A percentile compares a stretch with the other conserved stretches of the same genome.
Conservation (phyloP, 371 early-diverging fungal genomes). For the Fennellomyces sp. region DNA sequence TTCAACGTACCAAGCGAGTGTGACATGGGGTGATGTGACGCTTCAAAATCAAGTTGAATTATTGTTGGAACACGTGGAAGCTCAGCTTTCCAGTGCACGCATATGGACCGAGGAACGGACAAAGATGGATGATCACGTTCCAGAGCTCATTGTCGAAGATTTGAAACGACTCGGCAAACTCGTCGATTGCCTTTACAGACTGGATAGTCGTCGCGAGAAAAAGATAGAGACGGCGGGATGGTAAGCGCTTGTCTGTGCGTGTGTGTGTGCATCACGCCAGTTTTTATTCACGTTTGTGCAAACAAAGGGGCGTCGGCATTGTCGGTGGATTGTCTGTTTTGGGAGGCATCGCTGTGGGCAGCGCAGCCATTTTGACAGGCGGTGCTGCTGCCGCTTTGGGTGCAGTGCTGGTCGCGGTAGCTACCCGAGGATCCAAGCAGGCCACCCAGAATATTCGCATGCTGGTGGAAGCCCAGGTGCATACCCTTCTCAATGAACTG, state of each 20-base stretch:
- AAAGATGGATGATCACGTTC: slow-evolving; percentile 41
- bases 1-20: slow-evolving; percentile 55
- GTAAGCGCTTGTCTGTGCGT: slow-evolving; percentile 11
- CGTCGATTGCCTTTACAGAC: slow-evolving; percentile 30
- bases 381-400: slow-evolving; percentile 40
- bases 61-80: slow-evolving; percentile 28
- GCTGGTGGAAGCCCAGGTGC: slow-evolving; percentile 3
- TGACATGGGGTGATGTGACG: slow-evolving; percentile 33
- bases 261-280: not conserved
- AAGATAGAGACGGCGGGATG: slow-evolving; percentile 48
- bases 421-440: slow-evolving; percentile 19
- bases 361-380: slow-evolving; percentile 32
- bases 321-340: slow-evolving; percentile 52
- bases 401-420: slow-evolving; percentile 27
- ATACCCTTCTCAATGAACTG: not conserved
- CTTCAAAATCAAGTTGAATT: slow-evolving; percentile 16
- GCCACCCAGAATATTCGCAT: not conserved
- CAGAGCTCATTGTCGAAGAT: slow-evolving; percentile 45
- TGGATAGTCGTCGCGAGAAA: slow-evolving; percentile 56
- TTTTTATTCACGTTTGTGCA: not conserved
- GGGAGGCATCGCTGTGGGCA: slow-evolving; percentile 51
- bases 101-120: slow-evolving; percentile 61
- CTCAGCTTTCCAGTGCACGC: slow-evolving; percentile 46
- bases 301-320: slow-evolving; percentile 41
- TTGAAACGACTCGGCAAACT: slow-evolving; percentile 40